Conservation (phyloP, 768 basidiomycete species). For the Tulasnella sp. region DNA sequence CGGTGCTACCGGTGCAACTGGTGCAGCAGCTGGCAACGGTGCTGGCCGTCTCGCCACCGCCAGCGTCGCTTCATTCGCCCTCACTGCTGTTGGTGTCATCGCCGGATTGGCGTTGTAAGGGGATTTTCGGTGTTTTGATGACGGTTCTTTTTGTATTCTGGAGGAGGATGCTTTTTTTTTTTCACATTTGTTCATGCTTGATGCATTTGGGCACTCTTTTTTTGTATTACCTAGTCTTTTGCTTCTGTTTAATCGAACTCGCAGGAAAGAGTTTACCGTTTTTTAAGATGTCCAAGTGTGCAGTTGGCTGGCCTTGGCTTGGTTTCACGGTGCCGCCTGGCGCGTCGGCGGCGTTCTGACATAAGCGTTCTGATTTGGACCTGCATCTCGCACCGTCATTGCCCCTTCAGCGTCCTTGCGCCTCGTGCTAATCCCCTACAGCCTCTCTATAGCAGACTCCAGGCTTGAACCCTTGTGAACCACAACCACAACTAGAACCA, state of each 20-base stretch:
- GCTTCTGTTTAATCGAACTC: neutral
- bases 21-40: neutral
- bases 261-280: neutral
- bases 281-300: neutral
- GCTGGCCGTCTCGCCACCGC: constrained; percentile 1
- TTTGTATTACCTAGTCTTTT: neutral
- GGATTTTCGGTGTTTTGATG: neutral
- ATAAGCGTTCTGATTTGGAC: neutral
- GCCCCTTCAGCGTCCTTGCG: neutral
- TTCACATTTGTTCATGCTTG: neutral
- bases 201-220: neutral
- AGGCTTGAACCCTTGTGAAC: neutral
- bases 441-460: neutral
- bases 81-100: neutral
- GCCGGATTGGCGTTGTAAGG: constrained; percentile 6
- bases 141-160: neutral
- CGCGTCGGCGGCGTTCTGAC: neutral
- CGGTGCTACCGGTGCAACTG: neutral
- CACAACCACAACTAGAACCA: neutral
- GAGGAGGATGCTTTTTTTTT: neutral
- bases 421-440: neutral
- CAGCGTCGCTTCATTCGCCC: neutral
- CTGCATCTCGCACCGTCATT: neutral
- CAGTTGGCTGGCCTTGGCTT: neutral
- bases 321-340: neutral